A percentile compares a stretch with the other conserved stretches of the same genome.
These are phyloP conservation scores for Candida ulmi DNA, from an alignment of 805 yeast genomes.

Conservation along the genomic window DNA sequence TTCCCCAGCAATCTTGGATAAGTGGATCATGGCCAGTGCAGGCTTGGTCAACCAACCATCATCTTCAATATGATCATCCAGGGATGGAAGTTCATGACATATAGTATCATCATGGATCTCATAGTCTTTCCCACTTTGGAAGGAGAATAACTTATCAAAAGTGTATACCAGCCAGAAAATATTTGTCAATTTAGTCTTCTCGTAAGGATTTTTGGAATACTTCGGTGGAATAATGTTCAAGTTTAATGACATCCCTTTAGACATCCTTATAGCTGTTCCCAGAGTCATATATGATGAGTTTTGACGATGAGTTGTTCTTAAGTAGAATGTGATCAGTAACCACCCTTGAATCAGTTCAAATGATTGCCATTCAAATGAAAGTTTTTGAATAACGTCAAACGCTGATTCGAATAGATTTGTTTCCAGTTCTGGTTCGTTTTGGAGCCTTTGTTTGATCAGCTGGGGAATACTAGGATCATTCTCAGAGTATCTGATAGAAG, in stretches of 20 bases:
- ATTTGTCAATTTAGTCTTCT: slow-evolving; percentile 40
- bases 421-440: slow-evolving; percentile 30
- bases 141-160: slow-evolving; percentile 46
- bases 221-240: slow-evolving; percentile 23
- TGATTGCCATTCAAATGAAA: slow-evolving; percentile 47
- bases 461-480: slow-evolving; percentile 17
- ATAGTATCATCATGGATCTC: slow-evolving; percentile 33
- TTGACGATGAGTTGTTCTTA: slow-evolving; percentile 40
- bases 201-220: slow-evolving; percentile 24
- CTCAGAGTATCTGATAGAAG: slow-evolving; percentile 47
- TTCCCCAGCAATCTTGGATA: slow-evolving; percentile 34
- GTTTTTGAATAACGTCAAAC: slow-evolving; percentile 30
- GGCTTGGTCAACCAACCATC: slow-evolving; percentile 48
- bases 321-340: slow-evolving; percentile 38
- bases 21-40: slow-evolving; percentile 39
- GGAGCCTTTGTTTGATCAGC: slow-evolving; percentile 13
- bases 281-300: slow-evolving; percentile 36
- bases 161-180: slow-evolving; percentile 52
- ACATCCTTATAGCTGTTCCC: slow-evolving; percentile 37
- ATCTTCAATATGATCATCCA: slow-evolving; percentile 12
- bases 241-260: slow-evolving; percentile 39
- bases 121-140: slow-evolving; percentile 45
- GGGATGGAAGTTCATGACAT: slow-evolving; percentile 27
- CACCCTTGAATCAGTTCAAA: slow-evolving; percentile 46
- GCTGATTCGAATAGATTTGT: slow-evolving; percentile 37